Evolutionary conservation across 495 filamentous ascomycete genomes (phyloP), one percentile per base, ranked within the genome.

Genomic region (Pyronema domesticum): DNA sequence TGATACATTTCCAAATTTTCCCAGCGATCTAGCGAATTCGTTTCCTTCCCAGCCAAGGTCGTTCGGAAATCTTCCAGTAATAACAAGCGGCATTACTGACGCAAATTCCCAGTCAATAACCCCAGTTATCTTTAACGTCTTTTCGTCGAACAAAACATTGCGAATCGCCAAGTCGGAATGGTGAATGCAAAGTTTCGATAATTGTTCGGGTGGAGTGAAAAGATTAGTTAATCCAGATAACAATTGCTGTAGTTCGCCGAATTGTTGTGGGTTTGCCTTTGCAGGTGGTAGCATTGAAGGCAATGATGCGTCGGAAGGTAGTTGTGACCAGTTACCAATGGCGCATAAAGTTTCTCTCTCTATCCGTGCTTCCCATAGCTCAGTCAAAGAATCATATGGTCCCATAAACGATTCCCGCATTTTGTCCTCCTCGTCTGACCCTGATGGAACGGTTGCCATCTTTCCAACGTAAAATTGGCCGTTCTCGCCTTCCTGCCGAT

Each of bases 51-150:
- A 62, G 9, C 62, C 62, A 30, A 65, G 59, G 42, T 65, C 63
- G 13, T 65, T 59, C 1, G 63, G 63, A 42, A 65, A 62, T 34
- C 62, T 58, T 39, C 62, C 63, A 18, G 63, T 62, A 23, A 62
- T 55, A 17, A 57, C 62, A 10, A 65, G 46, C 0, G 63, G 63
- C 14, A 65, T 61, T 19, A 65, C 63, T 11, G 59, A 60, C 15
- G 63, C 63, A 46, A 65, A 65, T 30, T 65, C 63, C 63, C 63
- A 65, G 37, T 65, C 63, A 39, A 65, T 65, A 15, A 65, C 63
- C 10, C 63, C 63, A 46, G 63, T 65, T 36, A 65, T 65, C 49
- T 65, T 64, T 15, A 65, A 57, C 33, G 62, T 60, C 54, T 65
- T 58, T 34, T 65, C 62, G 52, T 65, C 62, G 37, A 65, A 65